Evolutionary conservation across 2,329 filamentous ascomycete species (phyloP).

Genomic region (Fusarium liriodendri): DNA sequence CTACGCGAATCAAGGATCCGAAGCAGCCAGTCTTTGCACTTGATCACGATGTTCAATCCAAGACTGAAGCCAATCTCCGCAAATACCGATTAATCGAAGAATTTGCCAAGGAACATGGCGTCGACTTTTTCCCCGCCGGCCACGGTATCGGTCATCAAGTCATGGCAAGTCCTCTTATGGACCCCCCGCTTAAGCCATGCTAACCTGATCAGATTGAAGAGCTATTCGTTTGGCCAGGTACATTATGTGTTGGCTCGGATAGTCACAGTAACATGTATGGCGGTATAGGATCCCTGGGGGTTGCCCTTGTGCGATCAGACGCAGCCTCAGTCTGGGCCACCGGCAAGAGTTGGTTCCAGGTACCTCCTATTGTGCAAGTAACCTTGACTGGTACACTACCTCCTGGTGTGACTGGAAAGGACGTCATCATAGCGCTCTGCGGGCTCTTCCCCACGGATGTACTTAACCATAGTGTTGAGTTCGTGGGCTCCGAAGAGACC

Average conservation of each 20-base stretch:
- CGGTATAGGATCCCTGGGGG: conserved; percentile 79
- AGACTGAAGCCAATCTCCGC: conserved; percentile 77
- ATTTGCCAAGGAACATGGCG: conserved; percentile 81
- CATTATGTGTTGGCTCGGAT: conserved; percentile 80
- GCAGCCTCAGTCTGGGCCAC: conserved; percentile 88
- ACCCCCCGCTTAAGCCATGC: neutral
- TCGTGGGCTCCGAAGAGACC: conserved; percentile 75
- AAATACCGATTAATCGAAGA: conserved; percentile 85
- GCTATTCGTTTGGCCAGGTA: conserved; percentile 79
- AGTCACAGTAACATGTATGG: conserved; percentile 86
- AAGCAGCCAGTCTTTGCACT: conserved; percentile 85
- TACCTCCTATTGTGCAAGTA: conserved; percentile 83
- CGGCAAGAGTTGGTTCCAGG: conserved; percentile 78
- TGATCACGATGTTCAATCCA: conserved; percentile 87
- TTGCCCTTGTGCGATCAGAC: conserved; percentile 84
- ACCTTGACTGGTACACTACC: conserved; percentile 79
- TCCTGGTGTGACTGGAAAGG: conserved; percentile 71
- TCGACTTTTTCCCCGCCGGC: conserved; percentile 81
- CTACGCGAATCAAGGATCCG: conserved; percentile 74
- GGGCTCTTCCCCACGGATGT: conserved; percentile 86
- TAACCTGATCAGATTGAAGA: conserved; percentile 61
- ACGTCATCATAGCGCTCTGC: conserved; percentile 55
- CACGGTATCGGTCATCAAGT: conserved; percentile 88
- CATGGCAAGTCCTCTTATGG: conserved; percentile 54
- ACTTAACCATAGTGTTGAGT: conserved; percentile 88